Percentiles rank a stretch among this genome's conserved stretches.
Evolutionary conservation across 805 yeast species (phyloP).

Genomic region (Starmera amethionina): DNA sequence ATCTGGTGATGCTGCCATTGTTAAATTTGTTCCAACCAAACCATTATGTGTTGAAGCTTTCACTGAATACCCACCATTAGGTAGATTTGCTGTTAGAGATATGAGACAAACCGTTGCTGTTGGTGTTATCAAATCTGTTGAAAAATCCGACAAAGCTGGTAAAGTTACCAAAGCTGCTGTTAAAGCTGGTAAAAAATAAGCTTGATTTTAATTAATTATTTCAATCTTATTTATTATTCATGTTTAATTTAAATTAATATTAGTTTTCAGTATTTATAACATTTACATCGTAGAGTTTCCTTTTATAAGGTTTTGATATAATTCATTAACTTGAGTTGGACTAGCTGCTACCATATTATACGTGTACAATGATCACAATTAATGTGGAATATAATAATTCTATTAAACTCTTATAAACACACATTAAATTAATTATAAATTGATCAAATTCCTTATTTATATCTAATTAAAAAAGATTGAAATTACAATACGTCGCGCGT

Average conservation of each 20-base stretch:
- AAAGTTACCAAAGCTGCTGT: slow-evolving; percentile 94
- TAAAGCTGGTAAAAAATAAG: slow-evolving; percentile 21
- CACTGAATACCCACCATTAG: slow-evolving; percentile 56
- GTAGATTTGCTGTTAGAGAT: slow-evolving; percentile 99
- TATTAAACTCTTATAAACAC: too few species aligned
- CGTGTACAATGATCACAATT: too few species aligned
- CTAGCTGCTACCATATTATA: too few species aligned
- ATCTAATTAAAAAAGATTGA: too few species aligned
- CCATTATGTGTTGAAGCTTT: neutral
- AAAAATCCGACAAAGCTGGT: slow-evolving; percentile 77
- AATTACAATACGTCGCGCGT: too few species aligned
- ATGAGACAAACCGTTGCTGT: slow-evolving; percentile 99
- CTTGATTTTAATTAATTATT: neutral
- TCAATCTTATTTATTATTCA: neutral
- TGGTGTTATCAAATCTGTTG: slow-evolving; percentile 97
- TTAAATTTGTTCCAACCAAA: slow-evolving; percentile 77
- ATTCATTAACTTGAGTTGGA: too few species aligned
- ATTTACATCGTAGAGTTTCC: too few species aligned
- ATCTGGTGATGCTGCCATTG: slow-evolving; percentile 96
- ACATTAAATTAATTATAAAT: neutral
- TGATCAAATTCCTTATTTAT: neutral
- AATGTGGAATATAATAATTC: too few species aligned
- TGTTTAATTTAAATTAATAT: too few species aligned
- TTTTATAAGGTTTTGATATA: too few species aligned
- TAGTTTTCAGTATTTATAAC: too few species aligned